A percentile compares a stretch with the other conserved stretches of the same genome.
Conservation (phyloP, 2,329 filamentous ascomycete species). For the Scopulariopsis brevicaulis region DNA sequence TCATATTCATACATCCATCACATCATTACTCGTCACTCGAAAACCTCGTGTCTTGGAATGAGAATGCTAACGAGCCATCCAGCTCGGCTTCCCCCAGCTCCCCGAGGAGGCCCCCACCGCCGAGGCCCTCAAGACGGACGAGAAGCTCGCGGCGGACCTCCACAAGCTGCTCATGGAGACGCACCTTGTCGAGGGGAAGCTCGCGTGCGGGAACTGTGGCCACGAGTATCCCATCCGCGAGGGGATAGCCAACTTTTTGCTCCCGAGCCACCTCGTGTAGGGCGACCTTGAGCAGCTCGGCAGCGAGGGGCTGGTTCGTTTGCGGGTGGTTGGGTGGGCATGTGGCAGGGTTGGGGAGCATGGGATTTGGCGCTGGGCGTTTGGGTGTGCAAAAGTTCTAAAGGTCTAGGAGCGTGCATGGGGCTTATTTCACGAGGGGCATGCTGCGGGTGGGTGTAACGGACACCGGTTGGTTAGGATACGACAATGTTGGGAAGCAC, state of each 20-base stretch:
- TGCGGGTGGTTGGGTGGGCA: not conserved
- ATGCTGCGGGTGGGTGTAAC: not conserved
- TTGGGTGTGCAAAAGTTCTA: not conserved
- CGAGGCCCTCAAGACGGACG: constrained; percentile 51
- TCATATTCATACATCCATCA: too few species aligned
- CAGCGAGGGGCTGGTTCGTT: not conserved
- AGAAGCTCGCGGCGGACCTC: constrained; percentile 63
- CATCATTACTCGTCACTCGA: not conserved
- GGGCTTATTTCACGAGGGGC: not conserved
- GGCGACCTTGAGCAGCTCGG: not conserved
- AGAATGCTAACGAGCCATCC: not conserved
- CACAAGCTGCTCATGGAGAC: constrained; percentile 82
- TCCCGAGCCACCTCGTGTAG: constrained; percentile 81
- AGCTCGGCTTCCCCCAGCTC: constrained; percentile 72
- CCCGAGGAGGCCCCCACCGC: constrained; percentile 52
- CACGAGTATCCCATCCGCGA: constrained; percentile 94
- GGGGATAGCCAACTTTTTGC: constrained; percentile 89
- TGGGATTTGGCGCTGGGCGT: not conserved
- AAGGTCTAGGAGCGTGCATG: not conserved
- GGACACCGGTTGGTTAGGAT: too few species aligned
- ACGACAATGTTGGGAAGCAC: not conserved
- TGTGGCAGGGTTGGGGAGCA: not conserved
- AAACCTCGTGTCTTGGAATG: not conserved
- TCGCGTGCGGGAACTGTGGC: constrained; percentile 83
- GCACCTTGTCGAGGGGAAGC: constrained; percentile 74